These are phyloP conservation scores for Lachnellula cervina DNA, from an alignment of 2,329 filamentous ascomycete genomes.

Conservation along the genomic window DNA sequence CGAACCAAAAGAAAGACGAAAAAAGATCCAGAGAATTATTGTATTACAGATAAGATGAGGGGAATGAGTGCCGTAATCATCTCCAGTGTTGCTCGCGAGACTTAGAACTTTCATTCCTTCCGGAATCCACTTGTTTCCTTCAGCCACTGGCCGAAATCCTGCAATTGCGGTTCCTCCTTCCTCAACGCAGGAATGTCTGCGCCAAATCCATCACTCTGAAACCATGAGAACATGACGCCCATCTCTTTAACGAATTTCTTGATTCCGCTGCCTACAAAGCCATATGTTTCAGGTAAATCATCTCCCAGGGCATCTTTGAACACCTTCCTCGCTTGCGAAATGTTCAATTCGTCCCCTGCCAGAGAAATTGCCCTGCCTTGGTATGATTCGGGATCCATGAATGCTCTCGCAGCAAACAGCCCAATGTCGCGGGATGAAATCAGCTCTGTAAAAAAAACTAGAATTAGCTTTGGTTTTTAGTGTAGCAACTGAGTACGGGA, in stretches of 20 bases:
- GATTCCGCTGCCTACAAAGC: constrained; percentile 27
- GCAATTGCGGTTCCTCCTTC: constrained; percentile 16
- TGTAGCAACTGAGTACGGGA: no score
- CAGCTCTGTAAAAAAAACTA: constrained; percentile 19
- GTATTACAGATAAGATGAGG: not conserved
- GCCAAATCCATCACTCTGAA: constrained; percentile 34
- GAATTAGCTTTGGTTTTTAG: no score
- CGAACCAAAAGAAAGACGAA: no score
- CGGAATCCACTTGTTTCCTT: constrained; percentile 13
- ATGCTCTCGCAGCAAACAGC: constrained; percentile 35
- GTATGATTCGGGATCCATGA: constrained; percentile 32
- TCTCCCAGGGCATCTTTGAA: constrained; percentile 32
- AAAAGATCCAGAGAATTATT: not conserved
- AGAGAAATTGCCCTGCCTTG: constrained; percentile 33
- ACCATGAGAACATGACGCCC: constrained; percentile 36
- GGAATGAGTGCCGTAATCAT: not conserved
- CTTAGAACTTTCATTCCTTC: not conserved
- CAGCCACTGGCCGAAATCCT: constrained; percentile 19
- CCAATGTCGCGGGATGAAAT: constrained; percentile 37
- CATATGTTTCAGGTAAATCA: constrained; percentile 29
- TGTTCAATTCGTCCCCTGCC: constrained; percentile 38
- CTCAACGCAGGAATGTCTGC: constrained; percentile 29
- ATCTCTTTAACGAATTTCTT: constrained; percentile 31
- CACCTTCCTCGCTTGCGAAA: constrained; percentile 28
- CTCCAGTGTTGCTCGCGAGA: not conserved